Evolutionary conservation across 2,329 filamentous ascomycete species (phyloP).

Genomic region (Pestalotiopsis sp.): DNA sequence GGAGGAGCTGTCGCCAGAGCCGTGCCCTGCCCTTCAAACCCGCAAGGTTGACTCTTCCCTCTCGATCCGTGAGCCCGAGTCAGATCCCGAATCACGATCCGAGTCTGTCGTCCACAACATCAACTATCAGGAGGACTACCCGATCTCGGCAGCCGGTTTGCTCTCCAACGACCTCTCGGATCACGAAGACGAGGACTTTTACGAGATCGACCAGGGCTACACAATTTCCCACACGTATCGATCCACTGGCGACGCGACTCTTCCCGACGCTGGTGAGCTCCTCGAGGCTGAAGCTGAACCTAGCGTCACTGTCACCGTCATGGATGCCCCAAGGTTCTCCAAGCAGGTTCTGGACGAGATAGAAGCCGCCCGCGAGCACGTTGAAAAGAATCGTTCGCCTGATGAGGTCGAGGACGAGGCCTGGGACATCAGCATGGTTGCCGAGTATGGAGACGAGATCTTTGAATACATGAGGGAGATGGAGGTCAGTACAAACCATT

Average conservation of each 20-base stretch:
- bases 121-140: neutral
- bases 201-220: constrained; percentile 67
- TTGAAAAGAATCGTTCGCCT: constrained; percentile 64
- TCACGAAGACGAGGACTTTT: constrained; percentile 68
- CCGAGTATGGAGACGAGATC: constrained; percentile 95
- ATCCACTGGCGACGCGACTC: constrained; percentile 68
- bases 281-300: constrained; percentile 4
- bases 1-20: constrained; percentile 37
- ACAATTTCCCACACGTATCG: constrained; percentile 75
- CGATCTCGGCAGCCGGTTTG: constrained; percentile 38
- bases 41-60: constrained; percentile 10
- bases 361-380: constrained; percentile 62
- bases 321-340: constrained; percentile 74
- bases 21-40: constrained; percentile 15
- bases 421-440: constrained; percentile 97
- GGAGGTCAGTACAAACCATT: constrained; percentile 66
- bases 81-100: constrained; percentile 7
- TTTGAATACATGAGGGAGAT: constrained; percentile 88
- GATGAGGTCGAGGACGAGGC: constrained; percentile 87
- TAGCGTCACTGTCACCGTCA: constrained; percentile 48
- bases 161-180: constrained; percentile 42
- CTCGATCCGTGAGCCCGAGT: constrained; percentile 13
- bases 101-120: neutral
- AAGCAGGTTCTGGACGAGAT: constrained; percentile 73
- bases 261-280: neutral